Evolutionary conservation across 1,139 yeast genomes (phyloP), one percentile per base, ranked within the genome.

Genomic region (Kurtzmaniella quercitrusa): DNA sequence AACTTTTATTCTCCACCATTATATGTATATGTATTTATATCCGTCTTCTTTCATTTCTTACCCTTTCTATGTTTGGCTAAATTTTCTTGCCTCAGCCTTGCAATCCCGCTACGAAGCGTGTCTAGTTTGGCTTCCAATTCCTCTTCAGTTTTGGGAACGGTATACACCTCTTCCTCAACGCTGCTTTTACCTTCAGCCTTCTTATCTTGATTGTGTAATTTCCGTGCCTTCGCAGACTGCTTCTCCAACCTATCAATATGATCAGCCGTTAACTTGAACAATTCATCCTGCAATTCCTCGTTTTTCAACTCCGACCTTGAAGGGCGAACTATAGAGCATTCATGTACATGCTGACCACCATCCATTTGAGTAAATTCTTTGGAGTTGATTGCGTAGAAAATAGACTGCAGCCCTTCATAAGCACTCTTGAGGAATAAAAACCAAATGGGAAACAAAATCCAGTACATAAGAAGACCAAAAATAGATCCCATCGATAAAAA

Each of bases 381-480:
- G 2, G 86, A 78, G 74, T 74, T 78, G 41, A 86, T 59, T 0
- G 89, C 88, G 65, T 76, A 84, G 41, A 88, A 56, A 30, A 85
- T 58, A 22, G 88, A 79, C 63, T 93, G 96, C 37, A 89, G 84
- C 4, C 98, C 98, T 48, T 82, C 83, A 32, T 62, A 61, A 8
- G 88, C 76, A 35, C 86, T 80, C 63, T 89, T 91, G 42, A 91
- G 69, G 42, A 91, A 71, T 14, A 93, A 54, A 82, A 88, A 91
- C 77, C 91, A 80, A 0, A 93, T 41, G 2, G 98, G 98, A 67
- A 82, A 87, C 40, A 85, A 48, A 2, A 89, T 4, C 33, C 88
- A 48, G 60, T 93, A 93, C 3, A 83, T 21, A 0, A 84, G 20
- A 39, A 93, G 68, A 1, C 96, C 94, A 59, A 77, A 63, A 2